Conservation (phyloP, 345 rosid species). For the Pugionium dolabratum region DNA sequence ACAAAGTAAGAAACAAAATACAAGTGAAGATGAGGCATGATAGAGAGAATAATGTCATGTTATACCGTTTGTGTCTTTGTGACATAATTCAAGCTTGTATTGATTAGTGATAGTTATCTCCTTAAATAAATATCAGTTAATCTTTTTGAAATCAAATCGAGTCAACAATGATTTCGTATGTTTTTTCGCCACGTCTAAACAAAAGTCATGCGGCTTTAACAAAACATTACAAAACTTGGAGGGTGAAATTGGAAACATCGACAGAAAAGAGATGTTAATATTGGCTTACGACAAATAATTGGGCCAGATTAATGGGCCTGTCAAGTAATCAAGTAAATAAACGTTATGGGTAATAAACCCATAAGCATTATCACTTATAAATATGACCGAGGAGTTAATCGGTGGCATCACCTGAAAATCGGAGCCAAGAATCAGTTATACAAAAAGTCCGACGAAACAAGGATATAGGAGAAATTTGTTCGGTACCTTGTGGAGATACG, state of each 20-base stretch:
- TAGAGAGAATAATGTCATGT: not conserved
- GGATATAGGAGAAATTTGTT: no score
- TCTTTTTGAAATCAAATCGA: no score
- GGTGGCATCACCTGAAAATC: no score
- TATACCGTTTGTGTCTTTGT: not conserved
- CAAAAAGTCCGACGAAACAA: no score
- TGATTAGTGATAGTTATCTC: not conserved
- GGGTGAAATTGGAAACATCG: not conserved
- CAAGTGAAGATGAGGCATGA: conserved; percentile 27
- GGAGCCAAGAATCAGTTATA: no score
- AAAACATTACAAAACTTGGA: not conserved
- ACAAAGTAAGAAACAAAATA: conserved; percentile 38
- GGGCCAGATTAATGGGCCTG: no score
- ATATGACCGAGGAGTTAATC: no score
- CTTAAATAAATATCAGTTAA: no score
- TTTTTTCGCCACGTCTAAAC: not conserved
- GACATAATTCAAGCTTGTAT: not conserved
- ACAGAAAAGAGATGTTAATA: conserved; percentile 24
- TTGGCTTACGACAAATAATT: not conserved
- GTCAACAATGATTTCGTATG: no score
- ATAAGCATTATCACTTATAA: no score
- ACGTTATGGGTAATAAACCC: conserved; percentile 31
- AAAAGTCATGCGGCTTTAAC: not conserved
- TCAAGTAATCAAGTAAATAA: no score
- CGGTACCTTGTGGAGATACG: no score